phyloP scores from a whole-genome alignment of 2,329 filamentous ascomycete species.

The Bisporella sp. region DNA sequence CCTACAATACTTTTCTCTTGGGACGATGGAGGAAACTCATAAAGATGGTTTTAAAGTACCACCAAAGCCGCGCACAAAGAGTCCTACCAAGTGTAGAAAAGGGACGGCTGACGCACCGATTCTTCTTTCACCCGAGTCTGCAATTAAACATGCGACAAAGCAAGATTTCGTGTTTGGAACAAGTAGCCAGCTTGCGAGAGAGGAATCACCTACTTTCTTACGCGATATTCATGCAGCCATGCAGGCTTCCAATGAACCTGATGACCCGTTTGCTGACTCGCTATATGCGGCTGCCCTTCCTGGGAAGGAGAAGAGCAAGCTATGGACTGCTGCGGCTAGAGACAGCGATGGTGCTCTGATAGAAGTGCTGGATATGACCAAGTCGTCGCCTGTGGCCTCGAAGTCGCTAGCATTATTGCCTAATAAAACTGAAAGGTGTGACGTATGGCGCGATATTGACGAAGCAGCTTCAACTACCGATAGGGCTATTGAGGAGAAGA shows the following conservation, averaged over 20 bases:
- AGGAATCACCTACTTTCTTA: slow-evolving; percentile 62
- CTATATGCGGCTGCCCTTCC: slow-evolving; percentile 6
- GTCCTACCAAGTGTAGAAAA: slow-evolving; percentile 27
- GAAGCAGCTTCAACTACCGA: not conserved
- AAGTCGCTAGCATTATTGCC: not conserved
- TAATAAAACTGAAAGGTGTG: slow-evolving; percentile 2
- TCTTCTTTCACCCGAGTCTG: slow-evolving; percentile 63
- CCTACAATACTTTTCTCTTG: slow-evolving; percentile 36
- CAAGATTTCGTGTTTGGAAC: slow-evolving; percentile 83
- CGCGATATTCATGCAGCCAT: slow-evolving; percentile 57
- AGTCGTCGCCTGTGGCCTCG: slow-evolving; percentile 23
- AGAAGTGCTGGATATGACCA: slow-evolving; percentile 48
- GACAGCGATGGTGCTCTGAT: slow-evolving; percentile 58
- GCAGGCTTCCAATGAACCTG: slow-evolving; percentile 45
- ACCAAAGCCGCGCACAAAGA: slow-evolving; percentile 17
- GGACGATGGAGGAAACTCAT: slow-evolving; percentile 3
- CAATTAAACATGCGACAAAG: slow-evolving; percentile 54
- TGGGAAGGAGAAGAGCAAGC: slow-evolving; percentile 27
- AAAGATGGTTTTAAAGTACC: slow-evolving; percentile 18
- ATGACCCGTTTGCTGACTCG: slow-evolving; percentile 31
- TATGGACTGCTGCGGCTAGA: slow-evolving; percentile 68
- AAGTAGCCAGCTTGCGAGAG: slow-evolving; percentile 71
- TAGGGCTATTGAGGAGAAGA: not conserved
- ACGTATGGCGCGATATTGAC: slow-evolving; percentile 23
- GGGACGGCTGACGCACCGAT: slow-evolving; percentile 34